Percentiles rank a stretch among this genome's conserved stretches.
phyloP scores from a whole-genome alignment of 2,329 filamentous ascomycete genomes.

The Trichoderma semiorbis region DNA sequence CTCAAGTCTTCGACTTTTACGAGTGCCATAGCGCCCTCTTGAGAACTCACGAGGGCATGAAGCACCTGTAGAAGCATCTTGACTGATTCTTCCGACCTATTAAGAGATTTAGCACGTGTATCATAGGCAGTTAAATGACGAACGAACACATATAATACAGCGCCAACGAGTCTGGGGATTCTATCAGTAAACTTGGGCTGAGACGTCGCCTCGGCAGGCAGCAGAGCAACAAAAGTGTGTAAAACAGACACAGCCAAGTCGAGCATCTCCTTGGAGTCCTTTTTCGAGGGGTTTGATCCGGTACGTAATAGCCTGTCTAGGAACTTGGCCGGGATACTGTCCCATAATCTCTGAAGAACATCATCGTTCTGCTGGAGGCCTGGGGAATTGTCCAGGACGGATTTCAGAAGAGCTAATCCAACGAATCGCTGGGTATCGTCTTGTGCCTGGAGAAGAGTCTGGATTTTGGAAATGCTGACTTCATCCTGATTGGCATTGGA shows the following conservation, averaged over 20 bases:
- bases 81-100: constrained; percentile 51
- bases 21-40: constrained; percentile 48
- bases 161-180: constrained; percentile 51
- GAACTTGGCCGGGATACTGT: constrained; percentile 58
- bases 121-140: not conserved
- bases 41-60: constrained; percentile 50
- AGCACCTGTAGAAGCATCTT: constrained; percentile 55
- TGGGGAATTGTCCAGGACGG: constrained; percentile 59
- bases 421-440: constrained; percentile 68
- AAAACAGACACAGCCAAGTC: constrained; percentile 61
- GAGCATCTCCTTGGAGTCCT: constrained; percentile 57
- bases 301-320: constrained; percentile 60
- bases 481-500: constrained; percentile 18
- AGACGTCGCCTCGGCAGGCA: constrained; percentile 47
- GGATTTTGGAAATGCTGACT: constrained; percentile 44
- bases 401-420: constrained; percentile 62
- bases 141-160: constrained; percentile 48
- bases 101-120: not conserved
- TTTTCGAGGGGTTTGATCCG: constrained; percentile 39
- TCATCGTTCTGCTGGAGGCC: constrained; percentile 47
- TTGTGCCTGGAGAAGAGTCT: constrained; percentile 53
- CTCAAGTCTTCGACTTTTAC: constrained; percentile 49
- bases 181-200: constrained; percentile 49
- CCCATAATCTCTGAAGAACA: constrained; percentile 52
- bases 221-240: constrained; percentile 57